Percentiles rank a stretch among this genome's conserved stretches.
Evolutionary conservation across 257 asterid species (phyloP).

Genomic region (Penstemon eatonii): DNA sequence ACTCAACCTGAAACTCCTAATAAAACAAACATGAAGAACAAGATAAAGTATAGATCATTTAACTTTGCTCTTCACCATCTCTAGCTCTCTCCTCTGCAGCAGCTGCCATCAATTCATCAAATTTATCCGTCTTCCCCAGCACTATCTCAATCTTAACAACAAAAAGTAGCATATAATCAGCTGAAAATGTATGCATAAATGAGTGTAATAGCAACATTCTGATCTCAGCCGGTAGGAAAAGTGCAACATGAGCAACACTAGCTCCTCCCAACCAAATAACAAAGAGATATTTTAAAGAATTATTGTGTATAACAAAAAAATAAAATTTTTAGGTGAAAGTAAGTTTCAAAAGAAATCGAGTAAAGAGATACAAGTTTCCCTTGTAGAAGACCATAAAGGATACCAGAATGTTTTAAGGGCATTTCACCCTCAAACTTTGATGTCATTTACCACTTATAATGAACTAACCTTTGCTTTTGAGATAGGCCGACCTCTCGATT

Average conservation of each 20-base stretch:
- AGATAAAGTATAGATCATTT: slow-evolving; percentile 12
- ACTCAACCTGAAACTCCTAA: slow-evolving; percentile 28
- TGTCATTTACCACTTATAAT: not conserved
- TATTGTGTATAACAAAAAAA: not conserved
- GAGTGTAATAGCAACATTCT: not conserved
- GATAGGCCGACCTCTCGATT: slow-evolving; percentile 65
- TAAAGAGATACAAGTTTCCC: not conserved
- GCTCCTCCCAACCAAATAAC: not conserved
- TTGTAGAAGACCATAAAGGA: not conserved
- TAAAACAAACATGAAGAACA: slow-evolving; percentile 20
- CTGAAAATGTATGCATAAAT: not conserved
- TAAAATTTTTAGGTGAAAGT: not conserved
- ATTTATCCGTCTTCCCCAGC: slow-evolving; percentile 50
- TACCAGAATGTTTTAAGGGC: not conserved
- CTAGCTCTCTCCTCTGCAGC: slow-evolving; percentile 49
- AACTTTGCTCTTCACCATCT: slow-evolving; percentile 43
- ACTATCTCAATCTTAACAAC: slow-evolving; percentile 50
- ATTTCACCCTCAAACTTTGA: not conserved
- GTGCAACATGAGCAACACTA: not conserved
- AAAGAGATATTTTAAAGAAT: not conserved
- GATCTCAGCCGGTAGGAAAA: not conserved
- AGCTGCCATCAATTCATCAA: slow-evolving; percentile 55
- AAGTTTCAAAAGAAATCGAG: not conserved
- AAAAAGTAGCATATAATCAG: slow-evolving; percentile 3
- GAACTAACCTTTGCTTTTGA: slow-evolving; percentile 74